Conservation (phyloP, 208 protist species). For the Acanthamoeba polyphaga region DNA sequence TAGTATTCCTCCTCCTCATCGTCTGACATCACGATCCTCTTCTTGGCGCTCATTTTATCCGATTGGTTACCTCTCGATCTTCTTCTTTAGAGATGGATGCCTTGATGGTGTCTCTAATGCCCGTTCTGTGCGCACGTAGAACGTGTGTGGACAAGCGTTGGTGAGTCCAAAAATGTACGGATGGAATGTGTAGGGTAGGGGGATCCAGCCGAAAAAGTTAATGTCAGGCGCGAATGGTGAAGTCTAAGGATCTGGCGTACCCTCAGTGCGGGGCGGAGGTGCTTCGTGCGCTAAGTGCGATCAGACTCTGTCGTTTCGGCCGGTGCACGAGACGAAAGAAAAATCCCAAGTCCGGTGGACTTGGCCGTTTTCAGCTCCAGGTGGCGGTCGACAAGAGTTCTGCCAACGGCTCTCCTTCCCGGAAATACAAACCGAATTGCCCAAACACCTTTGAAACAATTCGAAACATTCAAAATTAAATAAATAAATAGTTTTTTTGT, state of each 20-base stretch:
- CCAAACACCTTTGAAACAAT: too few relatives aligned
- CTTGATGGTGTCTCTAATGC: neutral
- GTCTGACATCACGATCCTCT: slow-evolving; percentile 57
- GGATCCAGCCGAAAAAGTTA: neutral
- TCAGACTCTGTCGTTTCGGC: slow-evolving; percentile 29
- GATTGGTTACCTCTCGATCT: neutral
- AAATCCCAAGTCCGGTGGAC: slow-evolving; percentile 17
- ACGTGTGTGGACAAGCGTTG: too few relatives aligned
- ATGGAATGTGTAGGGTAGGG: too few relatives aligned
- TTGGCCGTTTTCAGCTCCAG: neutral
- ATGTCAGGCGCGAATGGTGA: slow-evolving; percentile 10
- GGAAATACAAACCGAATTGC: neutral
- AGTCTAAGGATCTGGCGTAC: slow-evolving; percentile 5
- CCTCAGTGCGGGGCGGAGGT: neutral
- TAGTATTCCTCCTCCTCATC: slow-evolving; percentile 40
- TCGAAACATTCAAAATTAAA: too few relatives aligned
- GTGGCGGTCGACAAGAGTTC: neutral
- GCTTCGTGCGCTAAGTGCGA: neutral
- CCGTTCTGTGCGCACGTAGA: too few relatives aligned
- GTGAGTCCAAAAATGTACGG: too few relatives aligned
- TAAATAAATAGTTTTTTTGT: neutral
- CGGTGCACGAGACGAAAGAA: too few relatives aligned
- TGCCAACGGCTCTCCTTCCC: neutral
- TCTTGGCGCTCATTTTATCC: neutral
- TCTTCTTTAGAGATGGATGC: too few relatives aligned